Percentiles rank a stretch among this genome's conserved stretches.
phyloP scores from a whole-genome alignment of 352 stramenopile species.

The Hyaloperonospora brassicae region DNA sequence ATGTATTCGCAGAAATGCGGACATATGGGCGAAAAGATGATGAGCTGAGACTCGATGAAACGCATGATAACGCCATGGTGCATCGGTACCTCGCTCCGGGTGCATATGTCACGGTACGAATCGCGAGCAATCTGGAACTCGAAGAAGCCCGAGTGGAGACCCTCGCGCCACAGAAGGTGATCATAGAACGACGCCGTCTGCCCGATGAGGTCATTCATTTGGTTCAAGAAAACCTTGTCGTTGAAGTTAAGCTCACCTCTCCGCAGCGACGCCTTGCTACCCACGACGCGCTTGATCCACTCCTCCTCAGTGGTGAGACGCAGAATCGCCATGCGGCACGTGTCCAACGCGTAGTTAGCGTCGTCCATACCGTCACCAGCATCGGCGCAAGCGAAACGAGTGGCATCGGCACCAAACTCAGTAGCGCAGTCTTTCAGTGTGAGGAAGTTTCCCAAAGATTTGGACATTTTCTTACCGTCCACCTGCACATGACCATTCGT shows the following conservation, averaged over 20 bases:
- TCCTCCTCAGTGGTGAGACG: constrained; percentile 95
- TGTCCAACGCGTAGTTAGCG: constrained; percentile 97
- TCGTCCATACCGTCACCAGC: constrained; percentile 98
- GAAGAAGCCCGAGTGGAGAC: constrained; percentile 97
- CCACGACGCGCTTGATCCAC: constrained; percentile 91
- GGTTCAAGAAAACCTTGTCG: constrained; percentile 93
- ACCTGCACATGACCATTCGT: constrained; percentile 97
- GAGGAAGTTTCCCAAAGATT: constrained; percentile 99
- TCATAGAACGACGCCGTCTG: constrained; percentile 85
- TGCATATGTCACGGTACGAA: constrained; percentile 95
- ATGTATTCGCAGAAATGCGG: constrained; percentile 93
- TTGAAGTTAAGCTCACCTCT: constrained; percentile 83
- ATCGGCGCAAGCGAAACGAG: constrained; percentile 96
- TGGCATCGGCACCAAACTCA: constrained; percentile 94
- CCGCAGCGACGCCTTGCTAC: constrained; percentile 82
- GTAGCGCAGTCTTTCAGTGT: constrained; percentile 96
- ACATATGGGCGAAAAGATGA: constrained; percentile 94
- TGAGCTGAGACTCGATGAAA: constrained; percentile 90
- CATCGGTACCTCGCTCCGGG: constrained; percentile 76
- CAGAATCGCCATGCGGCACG: constrained; percentile 95
- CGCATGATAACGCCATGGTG: constrained; percentile 88
- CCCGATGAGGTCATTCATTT: constrained; percentile 94
- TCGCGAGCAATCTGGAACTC: constrained; percentile 97
- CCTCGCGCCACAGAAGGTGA: constrained; percentile 92
- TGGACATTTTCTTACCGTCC: constrained; percentile 99